Evolutionary conservation across 257 asterid genomes (phyloP), one percentile per base, ranked within the genome.

Genomic region (Oldenlandia corymbosa): DNA sequence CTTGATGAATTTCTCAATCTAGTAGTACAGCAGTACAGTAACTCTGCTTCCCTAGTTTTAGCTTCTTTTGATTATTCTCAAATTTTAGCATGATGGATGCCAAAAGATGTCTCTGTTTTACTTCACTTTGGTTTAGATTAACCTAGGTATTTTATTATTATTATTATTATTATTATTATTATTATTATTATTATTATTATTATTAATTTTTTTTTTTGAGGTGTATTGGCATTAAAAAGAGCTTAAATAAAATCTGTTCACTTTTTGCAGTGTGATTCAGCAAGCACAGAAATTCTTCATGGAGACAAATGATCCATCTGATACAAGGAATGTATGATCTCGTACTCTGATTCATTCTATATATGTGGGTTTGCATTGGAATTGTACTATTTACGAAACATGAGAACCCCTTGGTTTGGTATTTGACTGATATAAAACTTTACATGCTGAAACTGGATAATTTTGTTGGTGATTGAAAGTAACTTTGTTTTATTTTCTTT

Each of bases 241-340:
- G 65, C 56, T 76, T 60, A 74, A 42, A 48, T 34, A 51, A 17
- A 26, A 67, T 51, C 32, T 67, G 61, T 67, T 71, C 58, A 3
- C 53, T 58, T 70, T 66, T 61, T 82, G 94, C 96, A 87, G 97
- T 76, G 75, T 87, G 57, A 84, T 93, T 75, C 97, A 84, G 77
- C 95, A 87, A 68, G 80, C 84, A 27, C 97, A 93, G 72, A 93
- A 87, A 67, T 81, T 84, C 74, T 74, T 81, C 75, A 77, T 82
- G 91, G 99, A 90, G 88, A 77, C 86, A 34, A 90, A 62, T 70
- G 91, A 78, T 28, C 73, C 90, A n/a, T 53, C 87, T 21, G 94
- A 87, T 79, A 64, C 85, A 54, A 80, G 95, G 79, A 90, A 81
- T 83, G 99, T 92, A 87, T 56, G 90, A 67, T 58, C 69, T 65